Conservation (phyloP, 805 yeast species). For the Jamesozyma rosinii region DNA sequence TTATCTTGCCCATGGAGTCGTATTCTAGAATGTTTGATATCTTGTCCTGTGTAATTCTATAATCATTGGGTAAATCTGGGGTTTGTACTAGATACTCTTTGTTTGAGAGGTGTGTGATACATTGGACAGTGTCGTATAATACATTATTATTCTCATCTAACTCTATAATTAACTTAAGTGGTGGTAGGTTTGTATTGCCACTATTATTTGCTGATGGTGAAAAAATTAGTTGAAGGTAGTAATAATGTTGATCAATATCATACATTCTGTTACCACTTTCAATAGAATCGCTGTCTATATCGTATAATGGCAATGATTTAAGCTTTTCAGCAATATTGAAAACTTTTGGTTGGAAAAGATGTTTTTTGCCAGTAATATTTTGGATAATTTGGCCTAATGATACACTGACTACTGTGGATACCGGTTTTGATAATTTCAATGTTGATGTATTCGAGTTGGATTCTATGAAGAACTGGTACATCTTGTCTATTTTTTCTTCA, state of each 20-base stretch:
- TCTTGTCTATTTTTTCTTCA: constrained; percentile 12
- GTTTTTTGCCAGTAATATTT: not conserved
- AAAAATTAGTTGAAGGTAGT: constrained; percentile 23
- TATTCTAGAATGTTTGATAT: constrained; percentile 2
- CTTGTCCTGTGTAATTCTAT: constrained; percentile 8
- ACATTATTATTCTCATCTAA: constrained; percentile 23
- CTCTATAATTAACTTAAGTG: constrained; percentile 25
- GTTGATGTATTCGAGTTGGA: not conserved
- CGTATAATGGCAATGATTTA: constrained; percentile 16
- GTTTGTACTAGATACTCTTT: constrained; percentile 17
- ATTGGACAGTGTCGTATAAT: constrained; percentile 16
- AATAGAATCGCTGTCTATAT: constrained; percentile 1
- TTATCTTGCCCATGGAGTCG: not conserved
- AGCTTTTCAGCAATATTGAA: constrained; percentile 18
- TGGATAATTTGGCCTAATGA: constrained; percentile 22
- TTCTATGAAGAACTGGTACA: constrained; percentile 11
- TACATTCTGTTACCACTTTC: constrained; percentile 8
- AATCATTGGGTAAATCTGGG: constrained; percentile 22
- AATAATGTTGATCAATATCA: constrained; percentile 24
- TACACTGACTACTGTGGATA: constrained; percentile 15
- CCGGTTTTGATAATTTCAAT: not conserved
- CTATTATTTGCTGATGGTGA: constrained; percentile 11
- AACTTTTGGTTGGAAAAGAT: constrained; percentile 21
- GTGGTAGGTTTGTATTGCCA: constrained; percentile 2
- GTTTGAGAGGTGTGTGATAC: constrained; percentile 16